Evolutionary conservation across 2,329 filamentous ascomycete species (phyloP), one percentile per base, ranked within the genome.

Genomic region (Phialophora expanda): DNA sequence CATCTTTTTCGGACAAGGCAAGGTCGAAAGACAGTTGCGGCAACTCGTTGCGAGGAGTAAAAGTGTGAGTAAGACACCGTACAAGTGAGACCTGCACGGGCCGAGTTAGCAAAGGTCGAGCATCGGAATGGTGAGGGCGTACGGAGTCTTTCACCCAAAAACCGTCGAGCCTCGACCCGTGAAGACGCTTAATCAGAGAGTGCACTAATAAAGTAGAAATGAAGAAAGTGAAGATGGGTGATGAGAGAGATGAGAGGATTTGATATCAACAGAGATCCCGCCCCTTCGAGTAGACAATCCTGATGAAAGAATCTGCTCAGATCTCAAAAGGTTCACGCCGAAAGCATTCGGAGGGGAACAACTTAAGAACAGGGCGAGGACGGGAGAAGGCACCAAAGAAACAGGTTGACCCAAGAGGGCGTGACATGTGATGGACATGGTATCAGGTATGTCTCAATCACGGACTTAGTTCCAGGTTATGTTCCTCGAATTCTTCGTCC

Each of bases 401-500:
- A 30, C 17, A 11, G n/a, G 17, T 56, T 56, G 53, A 34, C 7
- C 7, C 24, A 17, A 12, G 34, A 50, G 14, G 17, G 32, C 26
- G 14, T 14, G 55, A 8, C 4, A 12, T 26, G 24, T 17, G 32
- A 11, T 11, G 20, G 30, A 50, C 38, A 34, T 24, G 1, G 41
- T 17, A 17, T 14, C 5, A 7, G 8, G 14, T 53, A 53, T 12
- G 38, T 44, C 48, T 55, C 26, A 32, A 30, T 55, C 28, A 55
- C 28, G 53, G 17, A 20, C 24, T 55, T 54, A 34, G 30, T 14
- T 61, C 58, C 20, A 51, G 30, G 30, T 62, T 44, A 32, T 54
- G 53, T 6, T 54, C 50, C 28, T 62, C 63, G 48, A 57, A 44
- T 6, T 61, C 63, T 17, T 64, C 57, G 28, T 58, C 61, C 32